phyloP scores from a whole-genome alignment of 768 basidiomycete species.

The Boletus rubescentipes region DNA sequence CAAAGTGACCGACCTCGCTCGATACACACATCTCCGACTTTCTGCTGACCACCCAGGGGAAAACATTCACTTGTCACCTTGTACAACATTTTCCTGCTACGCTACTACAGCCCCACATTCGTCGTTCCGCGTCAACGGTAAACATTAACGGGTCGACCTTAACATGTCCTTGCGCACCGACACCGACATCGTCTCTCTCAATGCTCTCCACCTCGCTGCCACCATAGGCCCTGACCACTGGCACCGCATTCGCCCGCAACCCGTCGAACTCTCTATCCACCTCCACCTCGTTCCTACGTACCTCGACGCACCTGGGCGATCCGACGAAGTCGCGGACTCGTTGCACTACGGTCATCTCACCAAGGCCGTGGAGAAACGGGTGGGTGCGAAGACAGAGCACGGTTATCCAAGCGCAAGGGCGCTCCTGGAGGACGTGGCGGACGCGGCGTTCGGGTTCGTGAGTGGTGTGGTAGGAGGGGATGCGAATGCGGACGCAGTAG shows the following conservation, averaged over 20 bases:
- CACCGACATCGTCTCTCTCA: constrained; percentile 47
- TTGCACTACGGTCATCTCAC: constrained; percentile 66
- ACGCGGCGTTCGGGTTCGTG: constrained; percentile 39
- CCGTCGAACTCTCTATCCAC: constrained; percentile 47
- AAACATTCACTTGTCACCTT: too few species aligned
- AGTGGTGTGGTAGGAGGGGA: not conserved
- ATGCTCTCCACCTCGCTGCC: constrained; percentile 40
- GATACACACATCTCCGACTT: too few species aligned
- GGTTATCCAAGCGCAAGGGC: constrained; percentile 31
- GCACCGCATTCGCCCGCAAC: constrained; percentile 48
- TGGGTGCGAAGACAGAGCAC: constrained; percentile 7
- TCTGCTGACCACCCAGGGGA: too few species aligned
- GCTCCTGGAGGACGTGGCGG: constrained; percentile 37
- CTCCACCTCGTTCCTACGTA: constrained; percentile 42
- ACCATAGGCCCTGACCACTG: constrained; percentile 53
- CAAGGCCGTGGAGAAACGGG: constrained; percentile 42
- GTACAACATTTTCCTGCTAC: too few species aligned
- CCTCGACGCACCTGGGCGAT: constrained; percentile 43
- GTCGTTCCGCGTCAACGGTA: too few species aligned
- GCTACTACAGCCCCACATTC: too few species aligned
- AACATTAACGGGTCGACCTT: too few species aligned
- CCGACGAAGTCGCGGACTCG: constrained; percentile 55
- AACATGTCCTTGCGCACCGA: not conserved
- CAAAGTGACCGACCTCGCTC: too few species aligned
- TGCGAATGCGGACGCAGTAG: too few species aligned